Evolutionary conservation across 139 green algal genomes (phyloP), one percentile per base, ranked within the genome.

Genomic region (Tetradesmus lagerheimii): DNA sequence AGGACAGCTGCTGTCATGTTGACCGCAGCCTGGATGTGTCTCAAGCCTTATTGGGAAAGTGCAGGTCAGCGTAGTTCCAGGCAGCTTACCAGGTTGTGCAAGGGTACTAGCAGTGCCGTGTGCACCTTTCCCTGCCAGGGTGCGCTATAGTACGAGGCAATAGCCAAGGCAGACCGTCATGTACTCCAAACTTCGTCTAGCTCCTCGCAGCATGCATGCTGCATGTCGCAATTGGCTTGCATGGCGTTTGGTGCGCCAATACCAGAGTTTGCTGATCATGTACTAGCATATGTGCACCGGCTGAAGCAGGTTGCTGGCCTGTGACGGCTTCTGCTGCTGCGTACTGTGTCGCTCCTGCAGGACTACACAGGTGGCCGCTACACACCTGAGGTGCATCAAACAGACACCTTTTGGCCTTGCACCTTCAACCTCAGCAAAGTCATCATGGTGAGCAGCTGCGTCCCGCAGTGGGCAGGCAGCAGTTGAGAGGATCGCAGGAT

Each of bases 371-470:
- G 64, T n/a, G 64, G 83, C 67, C 38, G 37, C 35, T 79, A 83
- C 39, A 39, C 41, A 14, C 67, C 64, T 34, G 27, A 29, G 4
- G 20, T 38, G 5, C 14, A 43, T 18, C 50, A 29, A 9, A 29
- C 35, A 41, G 87, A 90, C 88, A 92, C 81, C 1, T 89, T 89
- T 11, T 80, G 67, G 80, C 47, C 82, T 0, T 92, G 89, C 81
- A 89, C 82, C 27, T 92, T 92, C 74, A 92, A 92, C 82, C 81
- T 92, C 41, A 23, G 38, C 29, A 92, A 92, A n/a, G 89, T 92
- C 41, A 87, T 91, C 79, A 82, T 91, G 79, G 83, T 77, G 71
- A 80, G 78, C 39, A n/a, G n/a, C n/a, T n/a, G n/a, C n/a, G n/a
- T n/a, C n/a, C n/a, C 47, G 47, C 47, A 62, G 47, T 14, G 20